These are phyloP conservation scores for Chaetomiaceae sp. DNA, from an alignment of 2,329 filamentous ascomycete species.

Conservation along the genomic window DNA sequence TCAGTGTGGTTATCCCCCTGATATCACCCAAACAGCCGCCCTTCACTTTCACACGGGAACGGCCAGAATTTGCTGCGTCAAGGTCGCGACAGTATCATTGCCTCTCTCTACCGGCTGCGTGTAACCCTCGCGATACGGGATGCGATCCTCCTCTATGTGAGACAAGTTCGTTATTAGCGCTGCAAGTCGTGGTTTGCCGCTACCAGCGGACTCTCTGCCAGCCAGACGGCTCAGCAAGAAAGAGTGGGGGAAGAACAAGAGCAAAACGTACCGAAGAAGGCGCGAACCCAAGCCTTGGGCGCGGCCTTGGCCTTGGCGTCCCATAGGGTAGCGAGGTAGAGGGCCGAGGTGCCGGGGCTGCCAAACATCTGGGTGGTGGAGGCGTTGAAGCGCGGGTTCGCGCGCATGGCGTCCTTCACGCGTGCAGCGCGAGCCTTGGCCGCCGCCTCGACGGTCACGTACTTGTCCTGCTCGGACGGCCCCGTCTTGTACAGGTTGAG, in stretches of 20 bases:
- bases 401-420: slow-evolving; percentile 14
- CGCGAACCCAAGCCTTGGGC: slow-evolving; percentile 18
- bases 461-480: slow-evolving; percentile 12
- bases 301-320: slow-evolving; percentile 15
- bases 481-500: slow-evolving; percentile 16
- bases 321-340: slow-evolving; percentile 20
- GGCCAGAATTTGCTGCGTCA: not conserved
- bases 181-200: too few relatives aligned
- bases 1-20: too few relatives aligned
- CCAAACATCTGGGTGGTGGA: slow-evolving; percentile 8
- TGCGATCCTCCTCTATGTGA: slow-evolving; percentile 17
- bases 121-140: slow-evolving; percentile 14
- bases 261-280: slow-evolving; percentile 19
- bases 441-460: slow-evolving; percentile 20
- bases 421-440: slow-evolving; percentile 17
- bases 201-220: too few relatives aligned
- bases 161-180: too few relatives aligned
- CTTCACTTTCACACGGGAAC: not conserved
- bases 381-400: slow-evolving; percentile 16
- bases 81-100: not conserved
- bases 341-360: slow-evolving; percentile 18
- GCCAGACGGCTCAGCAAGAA: not conserved
- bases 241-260: not conserved
- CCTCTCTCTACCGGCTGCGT: not conserved
- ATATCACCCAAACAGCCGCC: too few relatives aligned